A percentile compares a stretch with the other conserved stretches of the same genome.
phyloP scores from a whole-genome alignment of 2,329 filamentous ascomycete species.

The Arthrobotrys megalospora region DNA sequence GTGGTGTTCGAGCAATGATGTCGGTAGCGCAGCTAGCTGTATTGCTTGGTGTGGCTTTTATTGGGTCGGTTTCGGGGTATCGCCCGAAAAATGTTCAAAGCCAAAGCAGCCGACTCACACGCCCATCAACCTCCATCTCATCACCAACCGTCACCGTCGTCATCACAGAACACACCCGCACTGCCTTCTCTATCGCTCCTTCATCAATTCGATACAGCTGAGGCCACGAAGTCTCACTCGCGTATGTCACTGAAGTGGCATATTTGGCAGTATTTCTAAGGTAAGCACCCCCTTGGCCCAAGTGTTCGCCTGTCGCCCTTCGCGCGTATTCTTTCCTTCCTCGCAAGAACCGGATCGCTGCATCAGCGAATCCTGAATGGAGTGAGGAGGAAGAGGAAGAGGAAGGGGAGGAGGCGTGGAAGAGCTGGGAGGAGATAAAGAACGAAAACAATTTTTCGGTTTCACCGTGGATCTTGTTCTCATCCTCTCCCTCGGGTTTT shows the following conservation, averaged over 20 bases:
- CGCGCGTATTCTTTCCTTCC: slow-evolving; percentile 37
- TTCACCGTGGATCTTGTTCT: slow-evolving; percentile 61
- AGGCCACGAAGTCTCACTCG: not conserved
- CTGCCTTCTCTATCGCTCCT: not conserved
- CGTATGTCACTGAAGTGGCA: not conserved
- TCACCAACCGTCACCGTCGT: slow-evolving; percentile 18
- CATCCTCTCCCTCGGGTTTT: slow-evolving; percentile 58
- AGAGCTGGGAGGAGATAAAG: slow-evolving; percentile 46
- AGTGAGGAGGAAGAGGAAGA: slow-evolving; percentile 8
- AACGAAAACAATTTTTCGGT: slow-evolving; percentile 60
- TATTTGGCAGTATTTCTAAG: slow-evolving; percentile 1
- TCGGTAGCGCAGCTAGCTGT: not conserved
- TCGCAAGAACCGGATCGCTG: slow-evolving; percentile 1
- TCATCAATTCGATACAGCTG: not conserved
- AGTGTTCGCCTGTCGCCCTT: slow-evolving; percentile 31
- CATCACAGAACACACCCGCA: slow-evolving; percentile 12
- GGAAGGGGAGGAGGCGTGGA: slow-evolving; percentile 16
- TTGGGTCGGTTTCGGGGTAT: slow-evolving; percentile 15
- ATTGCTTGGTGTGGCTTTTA: slow-evolving; percentile 28
- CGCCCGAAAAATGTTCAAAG: slow-evolving; percentile 28
- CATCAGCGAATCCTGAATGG: slow-evolving; percentile 1
- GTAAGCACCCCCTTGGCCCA: slow-evolving; percentile 17
- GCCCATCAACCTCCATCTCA: slow-evolving; percentile 24
- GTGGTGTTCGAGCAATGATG: not conserved
- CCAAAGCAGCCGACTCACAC: not conserved